Conservation (phyloP, 2,329 filamentous ascomycete species). For the Chaetomiaceae sp. region DNA sequence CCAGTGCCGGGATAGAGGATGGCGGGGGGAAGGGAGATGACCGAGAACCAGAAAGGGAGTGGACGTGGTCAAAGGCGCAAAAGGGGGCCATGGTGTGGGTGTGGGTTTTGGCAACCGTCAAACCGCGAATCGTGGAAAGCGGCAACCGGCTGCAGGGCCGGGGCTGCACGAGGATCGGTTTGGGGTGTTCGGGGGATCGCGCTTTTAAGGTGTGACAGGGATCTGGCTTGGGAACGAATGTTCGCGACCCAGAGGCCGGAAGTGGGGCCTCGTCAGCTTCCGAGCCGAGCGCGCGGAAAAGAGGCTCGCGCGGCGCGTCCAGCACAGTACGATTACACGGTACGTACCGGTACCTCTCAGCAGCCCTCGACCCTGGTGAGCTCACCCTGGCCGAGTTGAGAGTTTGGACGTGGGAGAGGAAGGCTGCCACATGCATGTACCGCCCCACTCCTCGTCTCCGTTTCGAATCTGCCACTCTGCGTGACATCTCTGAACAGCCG, state of each 20-base stretch:
- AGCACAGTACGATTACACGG: conserved; percentile 7
- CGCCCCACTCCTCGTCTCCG: conserved; percentile 16
- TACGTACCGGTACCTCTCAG: no score
- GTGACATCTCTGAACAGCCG: conserved; percentile 15
- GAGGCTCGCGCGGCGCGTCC: conserved; percentile 5
- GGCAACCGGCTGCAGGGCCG: neutral
- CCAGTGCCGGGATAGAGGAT: no score
- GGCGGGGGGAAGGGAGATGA: no score
- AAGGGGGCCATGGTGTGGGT: neutral
- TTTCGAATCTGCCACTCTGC: conserved; percentile 19
- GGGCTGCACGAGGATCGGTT: neutral
- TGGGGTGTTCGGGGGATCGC: neutral
- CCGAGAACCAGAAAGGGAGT: conserved; percentile 1
- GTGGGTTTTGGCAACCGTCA: no score
- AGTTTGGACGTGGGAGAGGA: no score
- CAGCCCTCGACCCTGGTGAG: no score
- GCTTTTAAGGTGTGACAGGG: conserved; percentile 16
- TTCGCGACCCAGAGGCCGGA: no score
- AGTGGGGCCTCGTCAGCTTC: conserved; percentile 1
- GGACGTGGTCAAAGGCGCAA: conserved; percentile 4
- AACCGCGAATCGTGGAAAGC: neutral
- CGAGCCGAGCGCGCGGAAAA: conserved; percentile 16
- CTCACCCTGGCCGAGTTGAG: no score
- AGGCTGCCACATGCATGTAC: no score
- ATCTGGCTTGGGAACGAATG: no score